These are phyloP conservation scores for Mycosphaerelloides madeirae DNA, from an alignment of 2,329 filamentous ascomycete species.

Conservation along the genomic window DNA sequence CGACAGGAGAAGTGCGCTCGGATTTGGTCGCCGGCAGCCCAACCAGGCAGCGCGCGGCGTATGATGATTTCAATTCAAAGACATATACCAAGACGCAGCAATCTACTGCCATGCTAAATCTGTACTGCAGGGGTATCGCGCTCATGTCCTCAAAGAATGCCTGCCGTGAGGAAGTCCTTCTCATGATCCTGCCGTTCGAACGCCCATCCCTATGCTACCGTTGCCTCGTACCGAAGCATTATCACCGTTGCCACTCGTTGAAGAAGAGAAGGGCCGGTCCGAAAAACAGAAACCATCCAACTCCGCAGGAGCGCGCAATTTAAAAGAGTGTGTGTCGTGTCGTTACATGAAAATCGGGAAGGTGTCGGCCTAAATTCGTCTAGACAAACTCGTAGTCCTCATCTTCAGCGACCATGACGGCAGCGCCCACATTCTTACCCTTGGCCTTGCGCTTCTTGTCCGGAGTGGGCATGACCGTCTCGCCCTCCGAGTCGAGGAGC, in stretches of 20 bases:
- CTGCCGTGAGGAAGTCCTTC: conserved; percentile 18
- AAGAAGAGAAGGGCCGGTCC: conserved; percentile 1
- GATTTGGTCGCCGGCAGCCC: no score
- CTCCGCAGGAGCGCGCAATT: neutral
- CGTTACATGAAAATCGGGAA: neutral
- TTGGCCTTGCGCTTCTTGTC: conserved; percentile 34
- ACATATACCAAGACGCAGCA: no score
- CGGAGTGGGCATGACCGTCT: conserved; percentile 26
- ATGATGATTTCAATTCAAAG: no score
- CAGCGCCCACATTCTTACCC: conserved; percentile 5
- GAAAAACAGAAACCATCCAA: neutral
- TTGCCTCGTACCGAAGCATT: neutral
- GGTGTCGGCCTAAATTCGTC: conserved; percentile 3
- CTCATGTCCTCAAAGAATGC: conserved; percentile 27
- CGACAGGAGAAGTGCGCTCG: no score
- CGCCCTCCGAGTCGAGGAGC: conserved; percentile 40
- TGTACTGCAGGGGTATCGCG: conserved; percentile 16
- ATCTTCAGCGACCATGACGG: conserved; percentile 26
- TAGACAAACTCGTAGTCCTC: conserved; percentile 36
- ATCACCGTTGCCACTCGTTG: neutral
- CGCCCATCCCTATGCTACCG: conserved; percentile 14
- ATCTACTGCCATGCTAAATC: conserved; percentile 1
- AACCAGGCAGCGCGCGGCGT: no score
- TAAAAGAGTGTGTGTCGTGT: conserved; percentile 4
- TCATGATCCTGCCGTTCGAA: conserved; percentile 25